phyloP scores from a whole-genome alignment of 2,329 filamentous ascomycete genomes.

The Colletotrichum gigasporum region DNA sequence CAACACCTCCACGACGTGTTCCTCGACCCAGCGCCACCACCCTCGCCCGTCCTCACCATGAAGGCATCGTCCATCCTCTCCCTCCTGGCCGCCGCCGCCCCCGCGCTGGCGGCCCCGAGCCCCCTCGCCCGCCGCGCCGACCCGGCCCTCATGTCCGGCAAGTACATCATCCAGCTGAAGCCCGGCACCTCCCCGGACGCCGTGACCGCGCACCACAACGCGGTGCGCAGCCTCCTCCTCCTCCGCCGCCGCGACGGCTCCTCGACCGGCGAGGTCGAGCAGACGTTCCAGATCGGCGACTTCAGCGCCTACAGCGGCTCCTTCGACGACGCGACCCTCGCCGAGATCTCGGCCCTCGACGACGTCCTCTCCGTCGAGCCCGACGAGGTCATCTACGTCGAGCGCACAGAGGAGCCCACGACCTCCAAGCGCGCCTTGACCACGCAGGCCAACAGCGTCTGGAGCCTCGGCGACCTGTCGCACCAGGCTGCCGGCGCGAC shows the following conservation, averaged over 20 bases:
- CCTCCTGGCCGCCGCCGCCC: constrained; percentile 8
- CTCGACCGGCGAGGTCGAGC: constrained; percentile 36
- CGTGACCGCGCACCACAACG: constrained; percentile 41
- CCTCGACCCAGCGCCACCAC: background rate
- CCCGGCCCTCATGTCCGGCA: constrained; percentile 43
- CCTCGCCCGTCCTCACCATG: constrained; percentile 3
- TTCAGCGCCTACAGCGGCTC: constrained; percentile 52
- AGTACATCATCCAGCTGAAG: constrained; percentile 58
- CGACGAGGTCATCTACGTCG: constrained; percentile 34
- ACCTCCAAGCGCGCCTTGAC: constrained; percentile 22
- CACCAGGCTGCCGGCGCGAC: constrained; percentile 43
- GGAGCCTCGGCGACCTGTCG: constrained; percentile 49
- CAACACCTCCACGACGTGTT: background rate
- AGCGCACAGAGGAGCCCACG: background rate
- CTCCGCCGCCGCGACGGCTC: constrained; percentile 44
- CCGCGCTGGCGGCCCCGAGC: constrained; percentile 17
- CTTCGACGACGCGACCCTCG: constrained; percentile 50
- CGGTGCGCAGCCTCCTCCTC: constrained; percentile 40
- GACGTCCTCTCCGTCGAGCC: constrained; percentile 44
- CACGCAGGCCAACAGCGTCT: constrained; percentile 36
- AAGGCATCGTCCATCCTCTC: constrained; percentile 7
- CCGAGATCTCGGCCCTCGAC: constrained; percentile 46
- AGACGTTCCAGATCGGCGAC: constrained; percentile 38
- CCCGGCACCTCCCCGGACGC: constrained; percentile 39
- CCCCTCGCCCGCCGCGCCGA: background rate